phyloP scores from a whole-genome alignment of 805 yeast species.

The Ogataea dorogensis region DNA sequence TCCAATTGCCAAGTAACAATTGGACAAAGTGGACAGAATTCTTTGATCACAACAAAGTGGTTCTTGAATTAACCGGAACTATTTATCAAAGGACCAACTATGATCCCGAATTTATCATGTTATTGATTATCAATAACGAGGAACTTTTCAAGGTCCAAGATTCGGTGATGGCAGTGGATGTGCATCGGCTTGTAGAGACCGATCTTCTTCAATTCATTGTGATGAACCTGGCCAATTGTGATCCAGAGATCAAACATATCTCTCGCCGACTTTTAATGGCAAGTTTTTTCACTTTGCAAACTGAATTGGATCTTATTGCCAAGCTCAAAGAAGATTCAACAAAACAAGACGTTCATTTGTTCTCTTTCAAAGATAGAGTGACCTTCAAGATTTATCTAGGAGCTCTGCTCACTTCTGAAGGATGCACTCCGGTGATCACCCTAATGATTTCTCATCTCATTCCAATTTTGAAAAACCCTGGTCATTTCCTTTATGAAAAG shows the following conservation, averaged over 20 bases:
- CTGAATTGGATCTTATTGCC: conserved; percentile 32
- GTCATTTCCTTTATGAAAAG: conserved; percentile 71
- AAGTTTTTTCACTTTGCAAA: conserved; percentile 42
- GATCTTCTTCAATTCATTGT: conserved; percentile 52
- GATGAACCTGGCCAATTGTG: conserved; percentile 42
- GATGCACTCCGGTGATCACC: conserved; percentile 49
- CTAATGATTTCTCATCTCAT: conserved; percentile 53
- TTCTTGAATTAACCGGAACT: conserved; percentile 20
- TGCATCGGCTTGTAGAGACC: conserved; percentile 57
- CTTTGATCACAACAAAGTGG: conserved; percentile 23
- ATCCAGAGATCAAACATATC: conserved; percentile 33
- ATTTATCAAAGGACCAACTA: conserved; percentile 40
- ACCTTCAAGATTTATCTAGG: conserved; percentile 54
- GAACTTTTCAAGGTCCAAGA: conserved; percentile 47
- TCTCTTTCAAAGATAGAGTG: conserved; percentile 52
- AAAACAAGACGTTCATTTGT: conserved; percentile 10
- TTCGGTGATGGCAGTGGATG: conserved; percentile 39
- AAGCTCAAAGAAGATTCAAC: conserved; percentile 18
- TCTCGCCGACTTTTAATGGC: conserved; percentile 45
- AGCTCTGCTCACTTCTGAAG: conserved; percentile 40
- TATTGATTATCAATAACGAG: conserved; percentile 60
- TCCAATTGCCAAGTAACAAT: conserved; percentile 10
- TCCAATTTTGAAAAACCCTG: conserved; percentile 63
- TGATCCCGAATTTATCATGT: conserved; percentile 69
- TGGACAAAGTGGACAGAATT: conserved; percentile 34